Conservation (phyloP, 192 early-diverging fungal genomes). For the Linderina pennispora region DNA sequence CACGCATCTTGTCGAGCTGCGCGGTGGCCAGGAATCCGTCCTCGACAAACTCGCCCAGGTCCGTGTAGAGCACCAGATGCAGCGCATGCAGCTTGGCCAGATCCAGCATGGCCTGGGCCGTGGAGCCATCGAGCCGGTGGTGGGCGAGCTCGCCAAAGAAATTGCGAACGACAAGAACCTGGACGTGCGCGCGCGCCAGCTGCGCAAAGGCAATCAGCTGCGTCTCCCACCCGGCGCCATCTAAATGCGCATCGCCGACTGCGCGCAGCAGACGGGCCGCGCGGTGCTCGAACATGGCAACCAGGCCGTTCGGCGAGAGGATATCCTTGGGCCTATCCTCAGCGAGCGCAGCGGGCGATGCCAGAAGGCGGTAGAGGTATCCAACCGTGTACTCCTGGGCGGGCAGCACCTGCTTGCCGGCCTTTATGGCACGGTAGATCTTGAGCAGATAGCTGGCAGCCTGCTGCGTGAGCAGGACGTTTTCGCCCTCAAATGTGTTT, state of each 20-base stretch:
- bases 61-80: slow-evolving; percentile 63
- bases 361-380: slow-evolving; percentile 55
- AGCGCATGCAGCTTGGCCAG: slow-evolving; percentile 54
- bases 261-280: not conserved
- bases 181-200: not conserved
- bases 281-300: slow-evolving; percentile 45
- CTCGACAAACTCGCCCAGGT: slow-evolving; percentile 67
- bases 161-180: not conserved
- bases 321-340: slow-evolving; percentile 41
- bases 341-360: slow-evolving; percentile 7
- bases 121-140: not conserved
- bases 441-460: slow-evolving; percentile 63
- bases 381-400: slow-evolving; percentile 12
- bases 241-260: not conserved
- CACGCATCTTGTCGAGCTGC: slow-evolving; percentile 55
- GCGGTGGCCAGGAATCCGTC: slow-evolving; percentile 60
- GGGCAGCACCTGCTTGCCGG: slow-evolving; percentile 58
- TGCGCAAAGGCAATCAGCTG: not conserved
- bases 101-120: not conserved
- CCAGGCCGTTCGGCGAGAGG: slow-evolving; percentile 50
- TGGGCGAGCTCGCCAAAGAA: not conserved
- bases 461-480: slow-evolving; percentile 74
- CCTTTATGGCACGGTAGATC: slow-evolving; percentile 50
- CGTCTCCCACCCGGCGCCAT: not conserved
- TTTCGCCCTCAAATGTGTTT: slow-evolving; percentile 70